Evolutionary conservation across 352 stramenopile species (phyloP).

Genomic region (Globisporangium spinosum): DNA sequence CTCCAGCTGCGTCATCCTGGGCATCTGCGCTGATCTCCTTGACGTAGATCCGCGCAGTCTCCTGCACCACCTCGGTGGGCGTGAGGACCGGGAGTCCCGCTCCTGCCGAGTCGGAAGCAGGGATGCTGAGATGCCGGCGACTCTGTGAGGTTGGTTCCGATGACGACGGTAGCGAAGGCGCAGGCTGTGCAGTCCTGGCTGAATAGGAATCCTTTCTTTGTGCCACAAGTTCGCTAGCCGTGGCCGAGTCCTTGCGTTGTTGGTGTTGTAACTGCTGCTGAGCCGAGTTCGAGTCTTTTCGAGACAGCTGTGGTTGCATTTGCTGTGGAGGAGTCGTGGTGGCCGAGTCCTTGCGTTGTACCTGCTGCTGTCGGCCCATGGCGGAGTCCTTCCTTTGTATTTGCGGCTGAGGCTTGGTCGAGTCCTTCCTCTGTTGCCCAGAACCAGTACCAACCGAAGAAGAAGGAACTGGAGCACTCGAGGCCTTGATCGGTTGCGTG

Average conservation of each 20-base stretch:
- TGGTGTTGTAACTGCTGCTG: background rate
- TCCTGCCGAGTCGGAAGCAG: background rate
- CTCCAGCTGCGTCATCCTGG: constrained; percentile 24
- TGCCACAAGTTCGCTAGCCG: background rate
- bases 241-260: background rate
- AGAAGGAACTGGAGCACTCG: background rate
- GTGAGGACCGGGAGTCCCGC: constrained; percentile 9
- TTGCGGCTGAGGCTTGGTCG: background rate
- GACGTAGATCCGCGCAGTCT: constrained; percentile 62
- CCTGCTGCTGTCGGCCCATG: background rate
- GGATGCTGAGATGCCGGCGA: background rate
- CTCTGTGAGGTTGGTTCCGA: background rate
- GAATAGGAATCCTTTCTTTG: too few species aligned
- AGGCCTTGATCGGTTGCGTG: background rate
- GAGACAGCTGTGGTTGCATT: background rate
- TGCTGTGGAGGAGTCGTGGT: background rate
- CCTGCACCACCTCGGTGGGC: constrained; percentile 35
- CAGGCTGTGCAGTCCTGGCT: too few species aligned
- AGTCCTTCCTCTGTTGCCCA: background rate
- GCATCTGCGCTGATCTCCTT: constrained; percentile 51
- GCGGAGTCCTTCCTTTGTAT: background rate
- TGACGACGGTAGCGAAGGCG: too few species aligned
- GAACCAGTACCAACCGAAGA: background rate
- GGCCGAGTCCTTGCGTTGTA: constrained; percentile 7
- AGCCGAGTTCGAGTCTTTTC: background rate